These are phyloP conservation scores for Phylloporus sp. DNA, from an alignment of 768 basidiomycete species.

Conservation along the genomic window DNA sequence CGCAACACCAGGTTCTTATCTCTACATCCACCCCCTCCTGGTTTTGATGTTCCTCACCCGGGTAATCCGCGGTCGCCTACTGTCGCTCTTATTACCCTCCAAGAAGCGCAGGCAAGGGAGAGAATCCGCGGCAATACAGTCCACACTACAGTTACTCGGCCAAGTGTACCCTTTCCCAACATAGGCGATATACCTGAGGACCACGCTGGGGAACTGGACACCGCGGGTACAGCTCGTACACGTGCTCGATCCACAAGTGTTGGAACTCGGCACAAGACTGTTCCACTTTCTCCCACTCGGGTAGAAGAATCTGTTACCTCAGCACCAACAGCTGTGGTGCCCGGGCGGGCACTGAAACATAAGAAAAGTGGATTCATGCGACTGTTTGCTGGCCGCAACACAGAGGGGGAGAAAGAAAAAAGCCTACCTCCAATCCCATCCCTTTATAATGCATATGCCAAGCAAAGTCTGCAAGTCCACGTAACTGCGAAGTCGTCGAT, in stretches of 20 bases:
- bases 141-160: constrained; percentile 26
- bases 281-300: constrained; percentile 36
- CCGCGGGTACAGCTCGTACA: constrained; percentile 23
- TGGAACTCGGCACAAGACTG: constrained; percentile 46
- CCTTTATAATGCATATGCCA: constrained; percentile 37
- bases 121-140: constrained; percentile 52
- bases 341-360: constrained; percentile 55
- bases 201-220: constrained; percentile 24
- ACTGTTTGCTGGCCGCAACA: constrained; percentile 55
- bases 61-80: constrained; percentile 46
- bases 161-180: constrained; percentile 32
- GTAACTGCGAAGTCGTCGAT: constrained; percentile 29
- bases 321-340: constrained; percentile 11
- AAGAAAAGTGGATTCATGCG: constrained; percentile 84
- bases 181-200: constrained; percentile 27
- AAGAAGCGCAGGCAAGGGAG: constrained; percentile 70
- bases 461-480: constrained; percentile 19
- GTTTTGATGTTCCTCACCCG: constrained; percentile 45
- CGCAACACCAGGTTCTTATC: constrained; percentile 29
- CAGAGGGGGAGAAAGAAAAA: constrained; percentile 34
- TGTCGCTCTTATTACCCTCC: constrained; percentile 69
- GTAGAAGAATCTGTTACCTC: constrained; percentile 34
- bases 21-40: constrained; percentile 30
- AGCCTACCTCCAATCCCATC: constrained; percentile 52
- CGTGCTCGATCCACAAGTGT: constrained; percentile 63